Percentiles rank a stretch among this genome's conserved stretches.
phyloP scores from a whole-genome alignment of 2,329 filamentous ascomycete genomes.

The Aspergillus aculeatinus region DNA sequence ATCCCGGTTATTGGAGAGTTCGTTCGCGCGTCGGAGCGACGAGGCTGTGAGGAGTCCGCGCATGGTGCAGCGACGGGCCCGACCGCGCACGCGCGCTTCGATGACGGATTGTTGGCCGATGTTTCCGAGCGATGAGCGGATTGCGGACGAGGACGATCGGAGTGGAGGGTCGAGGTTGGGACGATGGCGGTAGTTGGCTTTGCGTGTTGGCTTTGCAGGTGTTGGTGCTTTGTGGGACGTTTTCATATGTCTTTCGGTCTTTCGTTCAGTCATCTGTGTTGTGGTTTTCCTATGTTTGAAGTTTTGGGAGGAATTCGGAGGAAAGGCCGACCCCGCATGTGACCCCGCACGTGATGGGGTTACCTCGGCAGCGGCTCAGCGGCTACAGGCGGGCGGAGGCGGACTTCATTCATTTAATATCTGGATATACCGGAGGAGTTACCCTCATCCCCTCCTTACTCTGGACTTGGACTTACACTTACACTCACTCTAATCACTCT shows the following conservation, averaged over 20 bases:
- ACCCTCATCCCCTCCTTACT: too few species aligned
- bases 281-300: not conserved
- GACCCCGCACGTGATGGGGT: not conserved
- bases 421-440: too few species aligned
- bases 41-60: not conserved
- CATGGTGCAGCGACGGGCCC: too few species aligned
- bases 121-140: not conserved
- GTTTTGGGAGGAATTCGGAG: not conserved
- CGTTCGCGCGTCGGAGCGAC: not conserved
- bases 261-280: not conserved
- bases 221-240: too few species aligned
- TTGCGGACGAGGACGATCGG: not conserved
- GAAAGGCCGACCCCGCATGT: not conserved
- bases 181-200: not conserved
- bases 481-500: constrained; percentile 12
- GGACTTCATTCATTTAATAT: not conserved
- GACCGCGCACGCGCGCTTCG: not conserved
- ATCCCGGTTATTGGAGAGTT: not conserved
- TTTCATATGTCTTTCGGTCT: not conserved
- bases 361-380: constrained; percentile 2
- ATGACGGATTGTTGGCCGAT: too few species aligned
- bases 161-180: not conserved
- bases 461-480: not conserved
- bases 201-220: too few species aligned
- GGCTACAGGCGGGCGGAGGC: constrained; percentile 3